Base-by-base conservation (phyloP, 2,329 filamentous ascomycete genomes). In the Sarocladiaceae sp. region DNA sequence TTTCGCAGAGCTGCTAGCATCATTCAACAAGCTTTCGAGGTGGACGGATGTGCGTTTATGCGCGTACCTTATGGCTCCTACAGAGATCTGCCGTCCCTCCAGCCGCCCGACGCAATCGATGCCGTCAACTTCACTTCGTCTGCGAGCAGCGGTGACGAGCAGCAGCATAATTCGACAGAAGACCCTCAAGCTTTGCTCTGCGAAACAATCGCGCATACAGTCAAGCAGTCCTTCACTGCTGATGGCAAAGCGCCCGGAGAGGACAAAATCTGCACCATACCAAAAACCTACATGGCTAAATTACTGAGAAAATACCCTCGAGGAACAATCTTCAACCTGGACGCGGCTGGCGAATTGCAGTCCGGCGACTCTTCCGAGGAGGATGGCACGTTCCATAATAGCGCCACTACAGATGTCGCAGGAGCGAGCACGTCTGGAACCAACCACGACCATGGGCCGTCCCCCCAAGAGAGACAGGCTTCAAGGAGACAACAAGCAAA, bases 261-360 rank as follows among this genome's bases (percentile, higher is more conserved):
- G 5, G 35, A 28, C 0, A 52, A 58, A 8, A 51, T 58, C 4
- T 53, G 59, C 10, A 56, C 58, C 2, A 53, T 77, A 1, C 64
- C 71, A 0, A 69, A 75, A 47, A 62, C 55, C 4, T 67, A 74
- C 13, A 60, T 79, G 1, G 59, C 64, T 1, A 63, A 63, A 1
- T 65, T 79, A 6, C 59, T 78, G 1, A 66, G 67, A 11, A 63
- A 69, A 1, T 73, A 79, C 51, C 75, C 75, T 0, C 60, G 65
- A 8, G 77, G 77, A 0, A 70, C 70, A 44, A 66, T 77, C 1
- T 78, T 76, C 54, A 71, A 70, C 44, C 72, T 73, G 23, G 70
- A 69, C 12, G 63, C 63, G 5, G 59, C 67, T 11, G 73, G 72
- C 0, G 60, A 65, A 8, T 50, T 71, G 0, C 64, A 65, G 3